phyloP scores from a whole-genome alignment of 2,329 filamentous ascomycete species.

The Cercospora sojina region DNA sequence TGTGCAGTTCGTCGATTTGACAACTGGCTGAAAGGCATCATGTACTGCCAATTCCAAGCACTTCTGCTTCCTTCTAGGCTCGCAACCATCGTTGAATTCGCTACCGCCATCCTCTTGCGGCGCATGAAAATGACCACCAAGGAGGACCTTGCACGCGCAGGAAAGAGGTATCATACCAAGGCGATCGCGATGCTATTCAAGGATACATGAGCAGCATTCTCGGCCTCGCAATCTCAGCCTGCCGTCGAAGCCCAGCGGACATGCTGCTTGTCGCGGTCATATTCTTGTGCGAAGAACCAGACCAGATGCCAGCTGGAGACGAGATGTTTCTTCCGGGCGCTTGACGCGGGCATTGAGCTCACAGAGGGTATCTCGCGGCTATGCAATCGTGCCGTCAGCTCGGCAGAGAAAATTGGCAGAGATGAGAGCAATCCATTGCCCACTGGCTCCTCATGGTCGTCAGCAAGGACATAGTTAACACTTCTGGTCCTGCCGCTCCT shows the following conservation, averaged over 20 bases:
- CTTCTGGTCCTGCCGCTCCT: not conserved
- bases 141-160: not conserved
- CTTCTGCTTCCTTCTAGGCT: not conserved
- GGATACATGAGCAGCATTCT: not conserved
- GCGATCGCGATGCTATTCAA: not conserved
- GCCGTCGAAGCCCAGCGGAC: not conserved
- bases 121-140: not conserved
- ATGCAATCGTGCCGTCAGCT: not conserved
- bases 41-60: not conserved
- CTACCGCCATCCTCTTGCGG: not conserved
- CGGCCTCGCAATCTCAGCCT: not conserved
- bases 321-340: not conserved
- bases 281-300: not conserved
- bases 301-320: not conserved
- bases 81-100: not conserved
- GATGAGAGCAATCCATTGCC: not conserved
- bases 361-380: not conserved
- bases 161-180: not conserved
- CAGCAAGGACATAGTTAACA: not conserved
- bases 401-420: not conserved
- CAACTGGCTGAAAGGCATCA: not conserved
- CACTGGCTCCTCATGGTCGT: not conserved
- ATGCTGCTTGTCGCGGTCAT: not conserved
- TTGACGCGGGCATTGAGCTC: not conserved
- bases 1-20: not conserved